Conservation (phyloP, 2,329 filamentous ascomycete species). For the Trichoderma brevicompactum region DNA sequence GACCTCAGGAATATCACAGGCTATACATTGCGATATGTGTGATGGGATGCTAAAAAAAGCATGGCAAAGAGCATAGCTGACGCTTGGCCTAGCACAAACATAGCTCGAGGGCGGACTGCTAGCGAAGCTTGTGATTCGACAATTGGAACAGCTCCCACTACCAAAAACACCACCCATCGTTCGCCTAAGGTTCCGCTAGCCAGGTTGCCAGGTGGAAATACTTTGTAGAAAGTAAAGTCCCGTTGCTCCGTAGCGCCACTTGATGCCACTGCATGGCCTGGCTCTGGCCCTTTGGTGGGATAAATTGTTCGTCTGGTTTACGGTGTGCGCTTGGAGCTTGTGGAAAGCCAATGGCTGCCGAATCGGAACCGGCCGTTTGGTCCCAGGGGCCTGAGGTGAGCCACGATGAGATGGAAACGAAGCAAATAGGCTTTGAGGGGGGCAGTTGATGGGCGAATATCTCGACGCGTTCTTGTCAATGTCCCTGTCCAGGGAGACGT, state of each 20-base stretch:
- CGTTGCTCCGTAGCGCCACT: constrained; percentile 13
- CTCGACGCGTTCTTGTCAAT: neutral
- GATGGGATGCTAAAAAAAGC: constrained; percentile 14
- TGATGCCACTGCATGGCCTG: constrained; percentile 4
- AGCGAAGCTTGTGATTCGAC: constrained; percentile 28
- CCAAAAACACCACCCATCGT: constrained; percentile 14
- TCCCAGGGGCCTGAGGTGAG: constrained; percentile 20
- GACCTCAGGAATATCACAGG: constrained; percentile 3
- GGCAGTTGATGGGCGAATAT: neutral
- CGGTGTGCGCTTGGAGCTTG: neutral
- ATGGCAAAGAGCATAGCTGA: constrained; percentile 12
- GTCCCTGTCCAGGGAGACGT: neutral
- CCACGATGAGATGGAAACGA: constrained; percentile 7
- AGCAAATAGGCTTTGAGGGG: neutral
- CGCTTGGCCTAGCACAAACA: constrained; percentile 17
- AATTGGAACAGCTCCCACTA: constrained; percentile 14
- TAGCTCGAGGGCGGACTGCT: constrained; percentile 25
- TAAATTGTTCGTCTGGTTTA: neutral
- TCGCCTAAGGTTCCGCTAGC: constrained; percentile 24
- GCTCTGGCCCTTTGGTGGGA: neutral
- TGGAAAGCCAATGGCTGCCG: constrained; percentile 6
- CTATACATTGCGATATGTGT: constrained; percentile 19
- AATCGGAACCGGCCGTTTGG: constrained; percentile 14
- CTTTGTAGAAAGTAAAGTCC: neutral
- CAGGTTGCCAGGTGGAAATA: constrained; percentile 19